Evolutionary conservation across 73 alveolate species (phyloP).

Genomic region (Paramecium primaurelia): DNA sequence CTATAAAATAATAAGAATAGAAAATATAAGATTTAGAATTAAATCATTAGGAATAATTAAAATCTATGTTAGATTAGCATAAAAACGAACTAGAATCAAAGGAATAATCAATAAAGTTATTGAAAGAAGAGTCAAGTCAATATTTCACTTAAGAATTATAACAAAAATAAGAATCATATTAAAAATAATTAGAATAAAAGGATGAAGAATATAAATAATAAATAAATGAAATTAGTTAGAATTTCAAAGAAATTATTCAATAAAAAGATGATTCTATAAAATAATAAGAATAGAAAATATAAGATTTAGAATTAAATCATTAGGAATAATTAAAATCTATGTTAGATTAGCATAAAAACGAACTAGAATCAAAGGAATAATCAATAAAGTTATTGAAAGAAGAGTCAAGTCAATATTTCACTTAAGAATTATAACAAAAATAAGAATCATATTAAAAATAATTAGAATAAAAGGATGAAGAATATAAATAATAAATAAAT

Average conservation of each 20-base stretch:
- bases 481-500: background rate
- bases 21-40: background rate
- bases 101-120: background rate
- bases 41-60: background rate
- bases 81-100: background rate
- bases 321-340: background rate
- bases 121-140: background rate
- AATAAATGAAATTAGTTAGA: background rate
- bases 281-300: background rate
- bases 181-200: background rate
- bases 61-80: background rate
- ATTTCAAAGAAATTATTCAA: background rate
- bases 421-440: background rate
- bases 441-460: background rate
- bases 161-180: background rate
- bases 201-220: background rate
- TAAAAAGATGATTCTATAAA: background rate
- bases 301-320: background rate
- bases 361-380: background rate
- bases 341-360: background rate
- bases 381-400: background rate
- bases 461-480: background rate
- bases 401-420: background rate
- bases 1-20: background rate
- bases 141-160: background rate